Conservation (phyloP, 768 basidiomycete genomes). For the Boletus sp. region DNA sequence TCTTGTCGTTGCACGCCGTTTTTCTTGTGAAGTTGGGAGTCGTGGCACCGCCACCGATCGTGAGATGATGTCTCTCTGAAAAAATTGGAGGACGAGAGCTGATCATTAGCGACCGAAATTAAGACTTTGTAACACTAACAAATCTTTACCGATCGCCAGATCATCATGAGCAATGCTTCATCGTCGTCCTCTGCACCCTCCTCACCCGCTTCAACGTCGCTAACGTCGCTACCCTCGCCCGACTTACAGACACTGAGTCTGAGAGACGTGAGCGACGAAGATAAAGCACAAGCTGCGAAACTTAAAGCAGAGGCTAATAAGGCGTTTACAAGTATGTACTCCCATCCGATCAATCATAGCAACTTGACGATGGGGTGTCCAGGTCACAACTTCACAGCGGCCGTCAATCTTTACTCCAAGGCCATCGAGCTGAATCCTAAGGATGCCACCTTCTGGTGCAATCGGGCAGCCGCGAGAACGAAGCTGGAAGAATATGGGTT, state of each 20-base stretch:
- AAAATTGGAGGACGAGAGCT: neutral
- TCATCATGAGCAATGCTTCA: conserved; percentile 25
- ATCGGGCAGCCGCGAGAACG: conserved; percentile 89
- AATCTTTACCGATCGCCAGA: conserved; percentile 2
- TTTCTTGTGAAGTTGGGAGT: neutral
- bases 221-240: conserved; percentile 60
- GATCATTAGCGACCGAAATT: neutral
- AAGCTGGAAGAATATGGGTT: conserved; percentile 94
- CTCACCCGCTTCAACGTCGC: conserved; percentile 51
- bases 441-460: conserved; percentile 91
- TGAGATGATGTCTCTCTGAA: conserved; percentile 23
- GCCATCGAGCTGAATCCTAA: conserved; percentile 87
- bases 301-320: conserved; percentile 88
- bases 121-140: neutral
- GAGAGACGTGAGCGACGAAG: conserved; percentile 65
- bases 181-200: conserved; percentile 31
- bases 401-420: conserved; percentile 75
- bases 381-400: conserved; percentile 75
- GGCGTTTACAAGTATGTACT: conserved; percentile 64
- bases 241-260: conserved; percentile 51
- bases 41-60: conserved; percentile 30
- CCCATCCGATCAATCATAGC: neutral
- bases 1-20: neutral
- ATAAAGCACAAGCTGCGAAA: conserved; percentile 61
- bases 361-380: conserved; percentile 3